These are phyloP conservation scores for Jatropha podagrica DNA, from an alignment of 441 rosid genomes.

Conservation along the genomic window DNA sequence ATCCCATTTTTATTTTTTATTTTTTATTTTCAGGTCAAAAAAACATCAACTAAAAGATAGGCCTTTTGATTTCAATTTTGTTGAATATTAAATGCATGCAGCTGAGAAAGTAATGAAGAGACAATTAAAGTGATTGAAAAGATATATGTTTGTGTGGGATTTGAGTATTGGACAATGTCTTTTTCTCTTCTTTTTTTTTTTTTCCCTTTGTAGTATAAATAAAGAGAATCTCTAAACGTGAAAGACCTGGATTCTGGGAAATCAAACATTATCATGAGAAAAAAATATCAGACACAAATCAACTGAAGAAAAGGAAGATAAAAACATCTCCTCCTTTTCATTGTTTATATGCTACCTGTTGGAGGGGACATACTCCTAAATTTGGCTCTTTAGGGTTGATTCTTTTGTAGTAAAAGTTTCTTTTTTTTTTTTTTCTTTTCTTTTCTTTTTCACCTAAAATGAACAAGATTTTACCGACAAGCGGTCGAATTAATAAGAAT, in stretches of 20 bases:
- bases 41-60: background rate
- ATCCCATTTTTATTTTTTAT: too few relatives aligned
- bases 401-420: background rate
- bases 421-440: background rate
- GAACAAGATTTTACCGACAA: background rate
- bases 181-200: slow-evolving; percentile 8
- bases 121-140: slow-evolving; percentile 26
- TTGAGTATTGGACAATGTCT: slow-evolving; percentile 11
- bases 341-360: slow-evolving; percentile 9
- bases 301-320: background rate
- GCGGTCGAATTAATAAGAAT: too few relatives aligned
- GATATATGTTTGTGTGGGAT: slow-evolving; percentile 13
- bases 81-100: slow-evolving; percentile 4
- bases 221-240: slow-evolving; percentile 20
- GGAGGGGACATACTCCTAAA: background rate
- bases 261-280: slow-evolving; percentile 16
- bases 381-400: background rate
- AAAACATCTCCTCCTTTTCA: background rate
- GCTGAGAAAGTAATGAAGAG: slow-evolving; percentile 5
- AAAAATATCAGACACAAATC: slow-evolving; percentile 9
- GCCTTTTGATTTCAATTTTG: background rate
- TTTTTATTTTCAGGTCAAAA: slow-evolving; percentile 9
- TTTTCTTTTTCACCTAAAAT: background rate
- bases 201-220: background rate
- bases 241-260: slow-evolving; percentile 33